Evolutionary conservation across 2,329 filamentous ascomycete species (phyloP).

Genomic region (Penicillium aurantiogriseum): DNA sequence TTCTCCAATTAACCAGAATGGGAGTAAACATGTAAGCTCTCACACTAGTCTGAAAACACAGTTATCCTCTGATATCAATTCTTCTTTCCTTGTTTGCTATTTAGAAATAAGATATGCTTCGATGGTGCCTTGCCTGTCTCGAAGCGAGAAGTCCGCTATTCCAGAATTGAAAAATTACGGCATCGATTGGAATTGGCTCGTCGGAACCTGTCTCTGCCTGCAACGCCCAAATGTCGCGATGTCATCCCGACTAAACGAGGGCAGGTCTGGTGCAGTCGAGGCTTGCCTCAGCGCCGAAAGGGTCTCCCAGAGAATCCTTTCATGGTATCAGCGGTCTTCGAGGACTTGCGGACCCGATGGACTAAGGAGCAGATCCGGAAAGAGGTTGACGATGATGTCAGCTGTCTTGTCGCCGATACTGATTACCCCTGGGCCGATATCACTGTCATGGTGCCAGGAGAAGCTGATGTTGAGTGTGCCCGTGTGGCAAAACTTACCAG

Average conservation of each 20-base stretch:
- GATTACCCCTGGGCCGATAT: slow-evolving; percentile 36
- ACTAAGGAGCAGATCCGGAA: slow-evolving; percentile 25
- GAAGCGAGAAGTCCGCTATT: slow-evolving; percentile 63
- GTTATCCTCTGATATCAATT: background rate
- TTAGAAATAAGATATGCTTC: slow-evolving; percentile 72
- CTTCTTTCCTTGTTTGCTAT: background rate
- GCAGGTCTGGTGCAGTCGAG: slow-evolving; percentile 29
- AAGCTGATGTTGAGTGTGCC: slow-evolving; percentile 82
- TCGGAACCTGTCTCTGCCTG: slow-evolving; percentile 4
- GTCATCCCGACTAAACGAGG: slow-evolving; percentile 18
- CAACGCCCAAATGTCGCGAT: slow-evolving; percentile 6
- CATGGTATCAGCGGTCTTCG: slow-evolving; percentile 73
- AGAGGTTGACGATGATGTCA: slow-evolving; percentile 12
- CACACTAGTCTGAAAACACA: background rate
- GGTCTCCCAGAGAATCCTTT: slow-evolving; percentile 61
- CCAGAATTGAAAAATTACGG: slow-evolving; percentile 60
- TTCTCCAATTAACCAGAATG: slow-evolving; percentile 57
- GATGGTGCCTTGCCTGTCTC: slow-evolving; percentile 73
- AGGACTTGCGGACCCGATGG: slow-evolving; percentile 59
- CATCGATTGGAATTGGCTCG: slow-evolving; percentile 55
- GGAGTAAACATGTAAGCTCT: slow-evolving; percentile 61
- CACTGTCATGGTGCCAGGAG: slow-evolving; percentile 68
- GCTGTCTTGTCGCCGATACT: slow-evolving; percentile 16
- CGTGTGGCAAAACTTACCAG: slow-evolving; percentile 56
- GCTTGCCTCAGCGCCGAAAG: slow-evolving; percentile 27